Conservation (phyloP, 2,329 filamentous ascomycete genomes). For the Cadophora sp. region DNA sequence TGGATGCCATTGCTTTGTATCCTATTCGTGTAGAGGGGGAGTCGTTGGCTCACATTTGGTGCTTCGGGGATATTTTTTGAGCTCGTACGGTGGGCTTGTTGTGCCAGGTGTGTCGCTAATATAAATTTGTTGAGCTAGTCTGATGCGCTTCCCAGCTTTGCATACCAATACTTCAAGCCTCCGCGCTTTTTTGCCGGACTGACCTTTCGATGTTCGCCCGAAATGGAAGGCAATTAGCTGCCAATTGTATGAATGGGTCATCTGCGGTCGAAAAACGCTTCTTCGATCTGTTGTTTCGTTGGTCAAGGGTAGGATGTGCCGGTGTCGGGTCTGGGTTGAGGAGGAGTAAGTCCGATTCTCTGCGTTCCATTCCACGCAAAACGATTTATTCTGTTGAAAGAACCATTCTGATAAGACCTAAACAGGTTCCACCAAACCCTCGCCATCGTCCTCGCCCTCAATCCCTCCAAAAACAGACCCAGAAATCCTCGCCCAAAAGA, state of each 20-base stretch:
- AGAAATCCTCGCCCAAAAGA: slow-evolving; percentile 28
- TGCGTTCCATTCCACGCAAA: too few species aligned
- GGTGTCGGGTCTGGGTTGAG: slow-evolving; percentile 11
- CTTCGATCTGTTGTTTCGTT: slow-evolving; percentile 35
- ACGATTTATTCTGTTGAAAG: too few species aligned
- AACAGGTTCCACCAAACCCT: not conserved
- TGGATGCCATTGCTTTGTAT: slow-evolving; percentile 21
- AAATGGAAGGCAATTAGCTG: slow-evolving; percentile 30
- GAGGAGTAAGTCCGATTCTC: not conserved
- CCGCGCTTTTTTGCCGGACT: not conserved
- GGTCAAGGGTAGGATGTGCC: slow-evolving; percentile 25
- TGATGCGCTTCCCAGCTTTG: too few species aligned
- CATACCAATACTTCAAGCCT: not conserved
- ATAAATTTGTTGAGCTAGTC: slow-evolving; percentile 21
- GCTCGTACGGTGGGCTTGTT: slow-evolving; percentile 29
- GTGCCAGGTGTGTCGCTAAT: slow-evolving; percentile 24
- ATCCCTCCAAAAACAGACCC: not conserved
- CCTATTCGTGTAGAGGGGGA: not conserved
- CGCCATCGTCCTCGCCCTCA: not conserved
- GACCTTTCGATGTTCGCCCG: slow-evolving; percentile 30
- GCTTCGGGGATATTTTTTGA: slow-evolving; percentile 20
- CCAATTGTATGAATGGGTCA: slow-evolving; percentile 15
- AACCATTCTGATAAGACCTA: not conserved
- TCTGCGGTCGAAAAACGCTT: slow-evolving; percentile 34
- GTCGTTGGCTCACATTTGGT: too few species aligned